A percentile compares a stretch with the other conserved stretches of the same genome.
phyloP scores from a whole-genome alignment of 2,329 filamentous ascomycete species.

The Microascus cirrosus region DNA sequence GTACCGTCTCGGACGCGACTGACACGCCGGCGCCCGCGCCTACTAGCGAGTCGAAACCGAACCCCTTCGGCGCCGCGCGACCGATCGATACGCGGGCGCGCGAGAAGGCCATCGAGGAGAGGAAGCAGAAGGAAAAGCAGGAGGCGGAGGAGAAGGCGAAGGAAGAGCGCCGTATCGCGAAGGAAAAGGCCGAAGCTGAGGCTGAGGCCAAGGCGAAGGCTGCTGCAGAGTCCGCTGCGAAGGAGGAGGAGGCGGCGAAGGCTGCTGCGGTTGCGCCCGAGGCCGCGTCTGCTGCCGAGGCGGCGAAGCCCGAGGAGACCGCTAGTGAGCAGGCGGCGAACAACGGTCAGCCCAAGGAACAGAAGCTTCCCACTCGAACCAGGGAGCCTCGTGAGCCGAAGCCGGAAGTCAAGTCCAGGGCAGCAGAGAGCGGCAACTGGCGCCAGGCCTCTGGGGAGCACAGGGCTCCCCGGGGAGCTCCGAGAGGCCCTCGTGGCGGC shows the following conservation, averaged over 20 bases:
- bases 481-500: constrained; percentile 28
- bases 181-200: constrained; percentile 21
- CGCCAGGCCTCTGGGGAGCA: constrained; percentile 38
- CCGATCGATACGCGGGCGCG: constrained; percentile 88
- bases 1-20: constrained; percentile 57
- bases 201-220: constrained; percentile 21
- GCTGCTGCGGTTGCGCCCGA: constrained; percentile 7
- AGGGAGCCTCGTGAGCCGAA: constrained; percentile 30
- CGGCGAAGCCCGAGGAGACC: constrained; percentile 15
- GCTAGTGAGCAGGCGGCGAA: constrained; percentile 8
- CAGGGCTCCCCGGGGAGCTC: constrained; percentile 28
- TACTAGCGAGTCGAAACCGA: constrained; percentile 65
- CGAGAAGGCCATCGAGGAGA: constrained; percentile 86
- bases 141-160: constrained; percentile 37
- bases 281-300: constrained; percentile 14
- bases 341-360: constrained; percentile 21
- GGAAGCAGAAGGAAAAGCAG: constrained; percentile 72
- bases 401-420: constrained; percentile 40
- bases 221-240: constrained; percentile 18
- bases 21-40: constrained; percentile 29
- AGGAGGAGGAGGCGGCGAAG: constrained; percentile 10
- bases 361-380: constrained; percentile 29
- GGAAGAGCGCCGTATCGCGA: background rate
- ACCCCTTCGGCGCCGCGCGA: constrained; percentile 84
- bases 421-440: constrained; percentile 50